These are phyloP conservation scores for Paraconiothyrium brasiliense DNA, from an alignment of 2,329 filamentous ascomycete genomes.

Conservation along the genomic window DNA sequence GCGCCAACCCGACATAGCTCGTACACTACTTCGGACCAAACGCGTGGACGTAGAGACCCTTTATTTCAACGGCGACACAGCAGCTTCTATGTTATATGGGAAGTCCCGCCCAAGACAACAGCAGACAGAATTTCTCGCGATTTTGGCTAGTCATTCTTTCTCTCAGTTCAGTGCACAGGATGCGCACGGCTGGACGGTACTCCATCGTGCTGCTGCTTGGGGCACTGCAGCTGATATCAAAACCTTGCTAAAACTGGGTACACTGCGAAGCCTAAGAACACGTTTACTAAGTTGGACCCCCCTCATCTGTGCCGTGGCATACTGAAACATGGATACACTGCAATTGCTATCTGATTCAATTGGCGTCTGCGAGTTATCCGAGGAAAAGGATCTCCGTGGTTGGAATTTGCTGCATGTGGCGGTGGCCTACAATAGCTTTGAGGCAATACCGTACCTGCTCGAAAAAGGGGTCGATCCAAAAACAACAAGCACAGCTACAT, in stretches of 20 bases:
- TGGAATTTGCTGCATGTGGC: constrained; percentile 24
- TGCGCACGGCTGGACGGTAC: constrained; percentile 14
- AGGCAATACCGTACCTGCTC: constrained; percentile 17
- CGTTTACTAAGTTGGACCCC: constrained; percentile 18
- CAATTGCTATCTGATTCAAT: background rate
- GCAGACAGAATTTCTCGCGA: constrained; percentile 19
- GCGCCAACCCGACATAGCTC: constrained; percentile 15
- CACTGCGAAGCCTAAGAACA: background rate
- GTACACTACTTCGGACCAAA: constrained; percentile 5
- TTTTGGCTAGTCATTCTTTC: constrained; percentile 20
- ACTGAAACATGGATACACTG: constrained; percentile 13
- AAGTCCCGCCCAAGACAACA: background rate
- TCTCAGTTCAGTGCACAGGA: constrained; percentile 19
- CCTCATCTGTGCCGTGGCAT: constrained; percentile 18
- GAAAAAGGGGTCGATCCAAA: constrained; percentile 19
- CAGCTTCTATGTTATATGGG: constrained; percentile 14
- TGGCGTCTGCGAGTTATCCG: background rate
- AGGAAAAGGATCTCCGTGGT: constrained; percentile 18
- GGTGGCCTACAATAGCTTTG: constrained; percentile 15
- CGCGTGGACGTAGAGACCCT: constrained; percentile 15
- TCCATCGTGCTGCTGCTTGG: constrained; percentile 20
- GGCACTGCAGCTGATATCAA: constrained; percentile 15
- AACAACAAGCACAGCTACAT: constrained; percentile 15
- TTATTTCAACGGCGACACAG: constrained; percentile 4
- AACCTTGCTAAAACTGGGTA: constrained; percentile 3